These are phyloP conservation scores for Taphrina flavorubra DNA, from an alignment of 1,139 yeast genomes.

Conservation along the genomic window DNA sequence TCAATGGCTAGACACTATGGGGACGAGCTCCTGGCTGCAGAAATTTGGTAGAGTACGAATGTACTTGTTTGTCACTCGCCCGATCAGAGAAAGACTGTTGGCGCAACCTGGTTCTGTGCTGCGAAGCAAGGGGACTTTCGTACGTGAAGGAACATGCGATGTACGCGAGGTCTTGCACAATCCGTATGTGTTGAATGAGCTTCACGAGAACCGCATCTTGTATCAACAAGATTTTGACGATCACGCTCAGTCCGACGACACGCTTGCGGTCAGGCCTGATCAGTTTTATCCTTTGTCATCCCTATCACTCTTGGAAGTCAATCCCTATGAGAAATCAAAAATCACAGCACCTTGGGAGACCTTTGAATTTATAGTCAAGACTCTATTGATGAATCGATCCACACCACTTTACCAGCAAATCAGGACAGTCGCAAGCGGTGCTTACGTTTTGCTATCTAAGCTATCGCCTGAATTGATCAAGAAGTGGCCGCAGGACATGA, in stretches of 20 bases:
- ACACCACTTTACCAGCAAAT: conserved; percentile 35
- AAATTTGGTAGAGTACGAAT: conserved; percentile 31
- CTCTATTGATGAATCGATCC: conserved; percentile 22
- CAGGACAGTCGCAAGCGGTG: conserved; percentile 31
- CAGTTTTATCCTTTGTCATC: conserved; percentile 20
- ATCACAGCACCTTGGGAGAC: conserved; percentile 39
- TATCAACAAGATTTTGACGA: conserved; percentile 31
- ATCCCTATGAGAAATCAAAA: conserved; percentile 23
- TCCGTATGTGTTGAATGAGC: conserved; percentile 12
- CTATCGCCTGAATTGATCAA: conserved; percentile 11
- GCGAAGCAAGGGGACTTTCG: conserved; percentile 32
- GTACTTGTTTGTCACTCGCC: conserved; percentile 29
- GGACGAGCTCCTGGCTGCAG: conserved; percentile 31
- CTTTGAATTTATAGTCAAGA: conserved; percentile 23
- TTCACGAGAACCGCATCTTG: background rate
- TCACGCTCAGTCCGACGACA: background rate
- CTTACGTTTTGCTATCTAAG: conserved; percentile 26
- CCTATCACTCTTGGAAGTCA: conserved; percentile 29
- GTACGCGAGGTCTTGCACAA: conserved; percentile 29
- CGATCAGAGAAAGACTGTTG: conserved; percentile 20
- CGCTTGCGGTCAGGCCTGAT: conserved; percentile 16
- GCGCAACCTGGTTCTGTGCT: conserved; percentile 33
- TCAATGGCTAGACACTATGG: conserved; percentile 36
- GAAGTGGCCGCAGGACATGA: conserved; percentile 35
- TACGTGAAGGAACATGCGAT: conserved; percentile 33